A percentile compares a stretch with the other conserved stretches of the same genome.
phyloP scores from a whole-genome alignment of 768 basidiomycete genomes.

The Ramaria rubella region DNA sequence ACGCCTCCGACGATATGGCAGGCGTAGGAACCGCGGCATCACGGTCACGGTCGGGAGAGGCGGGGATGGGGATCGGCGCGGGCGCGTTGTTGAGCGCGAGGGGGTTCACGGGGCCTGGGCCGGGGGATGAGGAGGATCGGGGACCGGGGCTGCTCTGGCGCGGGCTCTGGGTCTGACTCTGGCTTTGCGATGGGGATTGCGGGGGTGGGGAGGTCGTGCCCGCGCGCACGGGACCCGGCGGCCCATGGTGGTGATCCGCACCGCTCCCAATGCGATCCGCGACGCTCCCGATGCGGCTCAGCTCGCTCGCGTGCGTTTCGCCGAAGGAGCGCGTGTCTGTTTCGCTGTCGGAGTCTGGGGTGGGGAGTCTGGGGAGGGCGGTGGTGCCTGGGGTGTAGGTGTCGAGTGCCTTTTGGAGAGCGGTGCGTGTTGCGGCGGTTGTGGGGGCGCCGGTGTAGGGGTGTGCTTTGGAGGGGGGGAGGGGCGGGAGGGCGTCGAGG shows the following conservation, averaged over 20 bases:
- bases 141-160: too few species aligned
- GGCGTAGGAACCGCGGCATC: too few species aligned
- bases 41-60: too few species aligned
- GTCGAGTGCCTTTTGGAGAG: conserved; percentile 73
- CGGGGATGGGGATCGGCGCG: conserved; percentile 13
- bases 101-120: conserved; percentile 19
- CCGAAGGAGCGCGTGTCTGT: conserved; percentile 81
- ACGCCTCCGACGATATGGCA: conserved; percentile 26
- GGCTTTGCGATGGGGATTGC: too few species aligned
- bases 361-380: conserved; percentile 42
- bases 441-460: conserved; percentile 58
- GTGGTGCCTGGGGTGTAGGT: conserved; percentile 66
- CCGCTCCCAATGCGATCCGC: conserved; percentile 16
- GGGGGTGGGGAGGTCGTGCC: background rate
- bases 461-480: conserved; percentile 51
- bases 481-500: conserved; percentile 51
- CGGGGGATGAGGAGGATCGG: conserved; percentile 9
- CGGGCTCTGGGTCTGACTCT: too few species aligned
- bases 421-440: conserved; percentile 65
- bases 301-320: conserved; percentile 72
- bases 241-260: conserved; percentile 35
- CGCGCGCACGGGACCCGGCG: conserved; percentile 32
- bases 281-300: conserved; percentile 42
- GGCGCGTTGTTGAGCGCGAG: conserved; percentile 23
- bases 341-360: conserved; percentile 42